Evolutionary conservation across 2,329 filamentous ascomycete species (phyloP), one percentile per base, ranked within the genome.

Genomic region (Pseudogymnoascus sp.): DNA sequence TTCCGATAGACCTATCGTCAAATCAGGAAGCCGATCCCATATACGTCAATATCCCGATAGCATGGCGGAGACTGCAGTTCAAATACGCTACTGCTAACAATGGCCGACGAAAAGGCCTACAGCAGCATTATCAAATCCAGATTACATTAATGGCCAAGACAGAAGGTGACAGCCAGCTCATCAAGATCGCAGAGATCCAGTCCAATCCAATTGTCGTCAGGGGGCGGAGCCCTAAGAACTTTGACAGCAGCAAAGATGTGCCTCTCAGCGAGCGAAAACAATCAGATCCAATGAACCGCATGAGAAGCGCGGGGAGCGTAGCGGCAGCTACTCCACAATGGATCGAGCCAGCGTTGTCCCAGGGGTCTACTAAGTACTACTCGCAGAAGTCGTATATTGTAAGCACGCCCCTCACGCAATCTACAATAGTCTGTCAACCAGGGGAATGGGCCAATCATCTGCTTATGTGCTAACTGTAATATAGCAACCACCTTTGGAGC

Each of bases 11-110:
- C 66, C 71, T 85, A 4, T 72, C 74, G 58, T 75, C 77, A 28
- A 83, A 81, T 18, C 82, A 85, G 77, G 91, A 77, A 79, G 81
- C 95, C 35, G 91, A 96, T 69, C 87, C 87, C 1, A 86, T 89
- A 61, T 88, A 86, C 61, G 86, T 93, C 7, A 89, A 85, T 38
- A 84, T 96, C 62, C 89, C 91, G 1, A 87, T 97, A 60, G 87
- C 90, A 34, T 97, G 93, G 93, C 97, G 96, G 74, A 81, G 93
- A 60, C 76, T 97, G 62, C 93, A 97, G 73, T 97, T 97, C 74
- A 90, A 96, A 69, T 94, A 96, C 67, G 93, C 93, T 1, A 97
- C 93, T 0, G 93, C 93, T 58, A 97, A 97, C 73, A 97, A 97
- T 71, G 93, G 93, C 11, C 84, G 93, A 60, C 83, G 93, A 66